Conservation (phyloP, 1,284 basidiomycete genomes). For the Jaminaea rosea region DNA sequence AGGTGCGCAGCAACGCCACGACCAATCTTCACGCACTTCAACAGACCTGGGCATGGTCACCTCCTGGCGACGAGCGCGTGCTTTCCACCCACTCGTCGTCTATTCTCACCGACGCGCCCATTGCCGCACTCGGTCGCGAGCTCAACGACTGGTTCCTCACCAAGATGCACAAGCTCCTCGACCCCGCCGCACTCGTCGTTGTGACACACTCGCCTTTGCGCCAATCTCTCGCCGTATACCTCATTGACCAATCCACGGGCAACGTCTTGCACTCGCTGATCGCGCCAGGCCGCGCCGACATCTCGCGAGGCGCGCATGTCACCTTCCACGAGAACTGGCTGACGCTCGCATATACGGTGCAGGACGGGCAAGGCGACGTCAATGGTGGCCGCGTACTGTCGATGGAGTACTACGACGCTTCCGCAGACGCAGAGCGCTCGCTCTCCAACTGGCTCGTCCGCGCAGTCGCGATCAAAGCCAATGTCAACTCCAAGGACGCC, state of each 20-base stretch:
- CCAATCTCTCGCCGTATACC: constrained; percentile 53
- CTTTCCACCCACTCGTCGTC: constrained; percentile 4
- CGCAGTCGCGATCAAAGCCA: background rate
- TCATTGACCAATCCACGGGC: constrained; percentile 72
- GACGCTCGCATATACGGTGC: constrained; percentile 61
- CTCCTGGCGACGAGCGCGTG: constrained; percentile 21
- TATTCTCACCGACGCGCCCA: constrained; percentile 1
- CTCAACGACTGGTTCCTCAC: constrained; percentile 69
- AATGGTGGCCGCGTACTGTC: constrained; percentile 58
- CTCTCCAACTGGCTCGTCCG: constrained; percentile 1
- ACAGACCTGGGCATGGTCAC: constrained; percentile 27
- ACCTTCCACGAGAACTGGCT: constrained; percentile 85
- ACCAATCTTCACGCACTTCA: constrained; percentile 1
- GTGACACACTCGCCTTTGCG: constrained; percentile 53
- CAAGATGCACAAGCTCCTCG: constrained; percentile 89
- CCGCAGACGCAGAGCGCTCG: background rate
- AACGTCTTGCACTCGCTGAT: constrained; percentile 54
- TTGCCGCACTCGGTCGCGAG: constrained; percentile 57
- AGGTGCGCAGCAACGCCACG: constrained; percentile 1
- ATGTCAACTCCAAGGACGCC: constrained; percentile 4
- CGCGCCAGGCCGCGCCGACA: constrained; percentile 37
- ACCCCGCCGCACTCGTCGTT: constrained; percentile 66
- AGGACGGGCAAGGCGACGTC: constrained; percentile 55
- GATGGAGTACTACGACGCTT: constrained; percentile 49
- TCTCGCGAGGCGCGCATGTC: constrained; percentile 54